These are phyloP conservation scores for Gracilaria gracilis DNA, from an alignment of 23 red algal species.

Conservation along the genomic window DNA sequence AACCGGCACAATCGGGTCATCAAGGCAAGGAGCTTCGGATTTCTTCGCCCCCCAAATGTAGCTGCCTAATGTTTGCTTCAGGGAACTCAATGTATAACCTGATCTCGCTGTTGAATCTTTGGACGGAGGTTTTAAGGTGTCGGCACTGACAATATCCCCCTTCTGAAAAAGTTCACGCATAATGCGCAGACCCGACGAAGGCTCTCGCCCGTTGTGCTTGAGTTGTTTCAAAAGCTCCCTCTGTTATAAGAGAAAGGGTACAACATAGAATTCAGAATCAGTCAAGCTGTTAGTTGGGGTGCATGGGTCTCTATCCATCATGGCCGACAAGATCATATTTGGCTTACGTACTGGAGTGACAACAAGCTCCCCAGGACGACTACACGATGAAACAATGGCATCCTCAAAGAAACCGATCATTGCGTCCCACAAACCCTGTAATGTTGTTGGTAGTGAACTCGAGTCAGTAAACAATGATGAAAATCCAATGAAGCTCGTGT, in stretches of 20 bases:
- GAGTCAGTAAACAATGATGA: neutral
- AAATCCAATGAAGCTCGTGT: no score
- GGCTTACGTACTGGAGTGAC: conserved; percentile 69
- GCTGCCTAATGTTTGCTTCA: conserved; percentile 30
- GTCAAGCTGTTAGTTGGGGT: neutral
- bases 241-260: neutral
- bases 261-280: neutral
- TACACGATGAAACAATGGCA: conserved; percentile 68
- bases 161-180: conserved; percentile 57
- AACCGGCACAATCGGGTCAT: conserved; percentile 66
- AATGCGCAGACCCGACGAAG: conserved; percentile 40
- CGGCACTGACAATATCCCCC: conserved; percentile 63
- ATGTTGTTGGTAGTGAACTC: no score
- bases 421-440: conserved; percentile 64
- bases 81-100: conserved; percentile 43
- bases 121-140: conserved; percentile 62
- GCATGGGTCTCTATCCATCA: neutral
- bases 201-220: conserved; percentile 67
- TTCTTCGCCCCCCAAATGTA: conserved; percentile 60
- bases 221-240: conserved; percentile 66
- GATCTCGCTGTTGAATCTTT: conserved; percentile 17
- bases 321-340: neutral
- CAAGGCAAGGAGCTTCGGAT: conserved; percentile 37
- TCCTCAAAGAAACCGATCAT: conserved; percentile 71
- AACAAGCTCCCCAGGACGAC: conserved; percentile 65